These are phyloP conservation scores for Agarophyton chilense DNA, from an alignment of 23 red algal genomes.

Conservation along the genomic window DNA sequence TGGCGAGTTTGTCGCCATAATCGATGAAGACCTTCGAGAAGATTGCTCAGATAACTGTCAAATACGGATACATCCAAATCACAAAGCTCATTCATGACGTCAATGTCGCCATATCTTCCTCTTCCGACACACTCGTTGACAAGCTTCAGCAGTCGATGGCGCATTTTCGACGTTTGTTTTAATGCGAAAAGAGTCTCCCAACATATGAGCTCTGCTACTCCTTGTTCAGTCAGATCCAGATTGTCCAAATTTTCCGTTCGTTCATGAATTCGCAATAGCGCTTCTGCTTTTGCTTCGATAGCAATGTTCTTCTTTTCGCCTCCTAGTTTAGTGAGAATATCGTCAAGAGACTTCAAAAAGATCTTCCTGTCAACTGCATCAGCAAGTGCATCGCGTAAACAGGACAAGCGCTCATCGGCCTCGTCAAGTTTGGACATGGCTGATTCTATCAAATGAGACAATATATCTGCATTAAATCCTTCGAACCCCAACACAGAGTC, in stretches of 20 bases:
- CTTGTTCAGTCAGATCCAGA: not conserved
- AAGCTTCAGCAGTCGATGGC: not conserved
- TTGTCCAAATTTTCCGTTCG: not conserved
- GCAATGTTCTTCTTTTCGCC: not conserved
- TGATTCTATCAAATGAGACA: constrained; percentile 18
- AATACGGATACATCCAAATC: constrained; percentile 17
- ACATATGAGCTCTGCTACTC: constrained; percentile 3
- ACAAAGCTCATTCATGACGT: constrained; percentile 12
- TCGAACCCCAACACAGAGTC: constrained; percentile 54
- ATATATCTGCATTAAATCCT: constrained; percentile 23
- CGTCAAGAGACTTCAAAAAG: constrained; percentile 3
- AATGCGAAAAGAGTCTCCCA: constrained; percentile 12
- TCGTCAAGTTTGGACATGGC: constrained; percentile 15
- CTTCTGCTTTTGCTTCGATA: constrained; percentile 7
- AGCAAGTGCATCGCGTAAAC: constrained; percentile 37
- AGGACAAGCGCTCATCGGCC: not conserved
- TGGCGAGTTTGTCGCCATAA: no score
- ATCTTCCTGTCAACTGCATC: constrained; percentile 43
- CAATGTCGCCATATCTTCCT: not conserved
- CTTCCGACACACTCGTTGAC: not conserved
- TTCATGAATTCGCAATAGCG: constrained; percentile 8
- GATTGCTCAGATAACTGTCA: not conserved
- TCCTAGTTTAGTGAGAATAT: not conserved
- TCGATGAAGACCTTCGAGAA: not conserved
- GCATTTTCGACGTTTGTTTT: not conserved